Conservation (phyloP, 257 asterid species). For the Knoxia roxburghii region DNA sequence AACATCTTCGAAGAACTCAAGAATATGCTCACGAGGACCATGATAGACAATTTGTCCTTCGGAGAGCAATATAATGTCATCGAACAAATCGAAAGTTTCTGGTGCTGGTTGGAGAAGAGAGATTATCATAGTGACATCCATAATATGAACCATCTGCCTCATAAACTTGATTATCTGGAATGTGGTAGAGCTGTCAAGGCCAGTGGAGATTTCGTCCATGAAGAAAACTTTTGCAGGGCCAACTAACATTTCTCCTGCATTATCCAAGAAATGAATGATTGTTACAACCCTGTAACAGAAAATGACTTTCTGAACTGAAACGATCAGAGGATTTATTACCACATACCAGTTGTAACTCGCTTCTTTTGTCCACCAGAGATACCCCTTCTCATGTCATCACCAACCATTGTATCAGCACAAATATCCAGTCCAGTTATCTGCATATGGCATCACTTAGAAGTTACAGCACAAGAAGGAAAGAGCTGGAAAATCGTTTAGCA, state of each 20-base stretch:
- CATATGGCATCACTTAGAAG: constrained; percentile 6
- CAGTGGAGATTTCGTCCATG: constrained; percentile 99
- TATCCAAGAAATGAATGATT: neutral
- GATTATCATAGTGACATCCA: constrained; percentile 82
- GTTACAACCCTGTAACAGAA: neutral
- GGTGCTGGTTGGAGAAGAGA: constrained; percentile 98
- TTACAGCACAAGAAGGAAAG: neutral
- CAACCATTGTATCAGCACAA: constrained; percentile 84
- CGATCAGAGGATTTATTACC: neutral
- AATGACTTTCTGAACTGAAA: constrained; percentile 28
- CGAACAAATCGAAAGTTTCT: constrained; percentile 83
- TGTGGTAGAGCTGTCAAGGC: constrained; percentile 96
- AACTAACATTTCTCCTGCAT: constrained; percentile 88
- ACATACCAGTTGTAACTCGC: constrained; percentile 84
- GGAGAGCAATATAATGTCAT: constrained; percentile 71
- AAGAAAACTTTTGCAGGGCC: constrained; percentile 91
- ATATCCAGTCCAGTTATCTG: constrained; percentile 86
- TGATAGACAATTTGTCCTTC: constrained; percentile 81
- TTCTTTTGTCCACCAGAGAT: constrained; percentile 98
- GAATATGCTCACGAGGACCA: constrained; percentile 78
- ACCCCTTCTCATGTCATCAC: constrained; percentile 91
- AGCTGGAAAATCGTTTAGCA: neutral
- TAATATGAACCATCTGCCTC: constrained; percentile 90
- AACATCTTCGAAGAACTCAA: constrained; percentile 67
- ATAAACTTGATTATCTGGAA: constrained; percentile 73